These are phyloP conservation scores for Hortiboletus flavorubellus DNA, from an alignment of 768 basidiomycete species.

Conservation along the genomic window DNA sequence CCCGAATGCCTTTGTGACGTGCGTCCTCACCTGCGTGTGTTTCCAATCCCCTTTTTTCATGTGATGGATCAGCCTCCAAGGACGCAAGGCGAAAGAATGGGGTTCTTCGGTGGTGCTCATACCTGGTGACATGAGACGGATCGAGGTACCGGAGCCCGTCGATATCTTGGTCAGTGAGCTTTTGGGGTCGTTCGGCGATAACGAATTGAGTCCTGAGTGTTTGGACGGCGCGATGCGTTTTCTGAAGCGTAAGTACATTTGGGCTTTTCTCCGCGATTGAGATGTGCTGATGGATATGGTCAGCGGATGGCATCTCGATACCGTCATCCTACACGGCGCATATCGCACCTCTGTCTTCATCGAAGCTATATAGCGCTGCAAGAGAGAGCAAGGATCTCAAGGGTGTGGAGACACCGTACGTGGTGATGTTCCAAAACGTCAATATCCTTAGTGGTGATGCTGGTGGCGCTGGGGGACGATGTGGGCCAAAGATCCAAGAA, in stretches of 20 bases:
- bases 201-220: slow-evolving; percentile 97
- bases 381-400: slow-evolving; percentile 61
- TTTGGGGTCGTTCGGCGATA: slow-evolving; percentile 96
- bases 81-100: slow-evolving; percentile 82
- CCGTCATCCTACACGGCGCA: slow-evolving; percentile 95
- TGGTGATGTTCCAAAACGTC: slow-evolving; percentile 96
- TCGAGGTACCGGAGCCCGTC: slow-evolving; percentile 79
- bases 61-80: slow-evolving; percentile 63
- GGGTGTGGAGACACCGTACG: slow-evolving; percentile 91
- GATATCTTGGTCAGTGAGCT: slow-evolving; percentile 96
- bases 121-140: slow-evolving; percentile 91
- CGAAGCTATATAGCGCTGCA: slow-evolving; percentile 88
- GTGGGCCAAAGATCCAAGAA: slow-evolving; percentile 84
- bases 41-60: slow-evolving; percentile 14
- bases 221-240: slow-evolving; percentile 94
- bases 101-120: slow-evolving; percentile 70
- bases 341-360: slow-evolving; percentile 90
- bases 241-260: slow-evolving; percentile 63
- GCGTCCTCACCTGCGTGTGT: slow-evolving; percentile 34
- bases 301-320: slow-evolving; percentile 93
- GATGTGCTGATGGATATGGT: slow-evolving; percentile 9
- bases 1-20: slow-evolving; percentile 94
- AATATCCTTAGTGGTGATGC: slow-evolving; percentile 83
- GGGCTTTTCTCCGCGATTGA: not conserved
- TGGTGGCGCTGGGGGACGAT: slow-evolving; percentile 56